Conservation (phyloP, 1,284 basidiomycete species). For the Papiliotrema fonsecae region DNA sequence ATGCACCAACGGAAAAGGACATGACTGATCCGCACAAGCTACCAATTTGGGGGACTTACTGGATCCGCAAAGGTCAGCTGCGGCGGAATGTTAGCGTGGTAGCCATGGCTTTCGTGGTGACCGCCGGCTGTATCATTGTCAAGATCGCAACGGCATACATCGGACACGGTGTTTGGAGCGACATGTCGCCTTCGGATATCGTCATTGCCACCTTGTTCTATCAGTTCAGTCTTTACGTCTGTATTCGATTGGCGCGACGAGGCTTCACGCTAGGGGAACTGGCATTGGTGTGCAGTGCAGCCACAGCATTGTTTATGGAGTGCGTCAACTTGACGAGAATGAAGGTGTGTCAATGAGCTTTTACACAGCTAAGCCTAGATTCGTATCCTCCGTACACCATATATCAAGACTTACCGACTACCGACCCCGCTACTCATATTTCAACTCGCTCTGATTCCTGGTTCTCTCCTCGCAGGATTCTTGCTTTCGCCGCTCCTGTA, state of each 20-base stretch:
- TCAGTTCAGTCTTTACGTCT: conserved; percentile 85
- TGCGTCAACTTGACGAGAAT: conserved; percentile 73
- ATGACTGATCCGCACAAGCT: conserved; percentile 13
- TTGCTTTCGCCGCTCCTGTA: conserved; percentile 91
- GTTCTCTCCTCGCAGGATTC: conserved; percentile 86
- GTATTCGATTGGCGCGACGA: conserved; percentile 80
- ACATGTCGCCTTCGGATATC: conserved; percentile 74
- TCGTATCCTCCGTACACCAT: conserved; percentile 72
- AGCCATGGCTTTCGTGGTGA: conserved; percentile 44
- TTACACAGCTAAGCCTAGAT: conserved; percentile 53
- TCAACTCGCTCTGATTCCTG: conserved; percentile 89
- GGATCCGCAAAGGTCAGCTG: conserved; percentile 45
- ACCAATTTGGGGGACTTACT: conserved; percentile 17
- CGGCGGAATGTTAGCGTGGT: conserved; percentile 42
- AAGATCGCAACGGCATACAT: conserved; percentile 41
- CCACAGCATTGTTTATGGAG: conserved; percentile 82
- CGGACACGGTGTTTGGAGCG: conserved; percentile 47
- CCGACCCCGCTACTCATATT: conserved; percentile 89
- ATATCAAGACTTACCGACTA: conserved; percentile 86
- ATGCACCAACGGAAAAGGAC: conserved; percentile 23
- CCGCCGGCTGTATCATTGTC: conserved; percentile 37
- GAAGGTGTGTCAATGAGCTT: conserved; percentile 54
- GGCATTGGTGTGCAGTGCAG: conserved; percentile 78
- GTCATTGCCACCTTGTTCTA: conserved; percentile 73
- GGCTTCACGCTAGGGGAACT: conserved; percentile 95